These are phyloP conservation scores for Adansonia grandidieri DNA, from an alignment of 441 rosid genomes.

Conservation along the genomic window DNA sequence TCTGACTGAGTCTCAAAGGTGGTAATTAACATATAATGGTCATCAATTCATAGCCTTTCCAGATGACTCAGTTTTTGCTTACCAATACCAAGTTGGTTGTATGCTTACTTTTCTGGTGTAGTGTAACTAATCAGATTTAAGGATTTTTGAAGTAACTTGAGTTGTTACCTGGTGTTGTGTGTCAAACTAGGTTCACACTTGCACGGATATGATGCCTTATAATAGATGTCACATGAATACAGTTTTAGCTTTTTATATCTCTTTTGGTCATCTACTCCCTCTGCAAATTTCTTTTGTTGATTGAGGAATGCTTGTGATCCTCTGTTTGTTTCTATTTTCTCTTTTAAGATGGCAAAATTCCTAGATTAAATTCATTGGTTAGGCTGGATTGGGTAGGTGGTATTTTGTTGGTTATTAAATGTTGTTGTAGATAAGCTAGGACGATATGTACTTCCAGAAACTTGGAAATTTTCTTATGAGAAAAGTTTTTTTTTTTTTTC, in stretches of 20 bases:
- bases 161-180: neutral
- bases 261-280: slow-evolving; percentile 3
- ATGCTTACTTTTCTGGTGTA: slow-evolving; percentile 3
- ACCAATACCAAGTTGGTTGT: neutral
- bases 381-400: neutral
- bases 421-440: slow-evolving; percentile 4
- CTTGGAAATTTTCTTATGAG: neutral
- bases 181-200: neutral
- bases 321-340: neutral
- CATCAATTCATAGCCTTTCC: neutral
- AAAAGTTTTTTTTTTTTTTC: neutral
- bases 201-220: slow-evolving; percentile 1
- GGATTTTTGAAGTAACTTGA: neutral
- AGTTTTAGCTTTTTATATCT: slow-evolving; percentile 4
- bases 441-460: neutral
- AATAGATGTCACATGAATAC: neutral
- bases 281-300: neutral
- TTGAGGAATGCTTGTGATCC: neutral
- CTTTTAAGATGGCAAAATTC: neutral
- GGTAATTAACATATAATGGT: slow-evolving; percentile 8
- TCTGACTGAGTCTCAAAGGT: slow-evolving; percentile 12
- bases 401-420: neutral
- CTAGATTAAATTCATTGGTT: neutral
- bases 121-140: neutral
- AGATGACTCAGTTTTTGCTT: neutral